Base-by-base conservation (phyloP, 345 rosid species). In the Citrus medica region DNA sequence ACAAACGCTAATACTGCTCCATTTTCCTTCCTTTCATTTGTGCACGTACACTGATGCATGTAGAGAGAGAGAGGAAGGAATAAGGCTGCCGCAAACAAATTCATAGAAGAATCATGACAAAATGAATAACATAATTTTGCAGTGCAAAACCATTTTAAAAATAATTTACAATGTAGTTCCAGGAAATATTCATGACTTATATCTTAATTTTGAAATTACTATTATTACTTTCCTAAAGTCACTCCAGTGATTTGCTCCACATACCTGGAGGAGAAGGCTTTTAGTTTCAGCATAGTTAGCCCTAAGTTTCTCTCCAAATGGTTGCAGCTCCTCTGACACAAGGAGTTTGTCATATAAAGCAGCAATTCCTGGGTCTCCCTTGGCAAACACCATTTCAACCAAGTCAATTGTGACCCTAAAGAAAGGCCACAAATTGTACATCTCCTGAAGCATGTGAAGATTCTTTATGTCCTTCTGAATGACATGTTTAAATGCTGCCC, bases 401-500 rank as follows among this genome's bases (percentile, higher is more conserved):
- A 94, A 86, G 77, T 96, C 98, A 74, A 94, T 89, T 60, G 98
- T 96, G 82, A 94, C 97, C 73, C 97, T 87, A 81, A 94, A 96
- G 88, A 96, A 96, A 21, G 99, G 99, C 99, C 99, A 96, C 30
- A 83, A 88, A 66, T 87, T 94, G 92, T 94, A 92, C 98, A 96
- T 96, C 68, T 84, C 97, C 80, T 85, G 95, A 61, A 96, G 97
- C 97, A 92, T 89, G 67, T 88, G 90, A 65, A 95, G 94, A 82
- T 95, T 91, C 86, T 83, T 94, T 9, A 56, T 42, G 76, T 94
- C 94, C 78, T 94, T 96, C 81, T 88, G 77, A 71, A 92, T 92
- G 53, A 87, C 86, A 6, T 86, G 88, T 76, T 74, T 92, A 79
- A 96, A 96, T 58, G 98, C 98, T 2, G 88, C 89, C 73, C 99